A percentile compares a stretch with the other conserved stretches of the same genome.
Evolutionary conservation across 2,329 filamentous ascomycete species (phyloP).

Genomic region (Ophiognomonia clavigignenti-juglandacearum): DNA sequence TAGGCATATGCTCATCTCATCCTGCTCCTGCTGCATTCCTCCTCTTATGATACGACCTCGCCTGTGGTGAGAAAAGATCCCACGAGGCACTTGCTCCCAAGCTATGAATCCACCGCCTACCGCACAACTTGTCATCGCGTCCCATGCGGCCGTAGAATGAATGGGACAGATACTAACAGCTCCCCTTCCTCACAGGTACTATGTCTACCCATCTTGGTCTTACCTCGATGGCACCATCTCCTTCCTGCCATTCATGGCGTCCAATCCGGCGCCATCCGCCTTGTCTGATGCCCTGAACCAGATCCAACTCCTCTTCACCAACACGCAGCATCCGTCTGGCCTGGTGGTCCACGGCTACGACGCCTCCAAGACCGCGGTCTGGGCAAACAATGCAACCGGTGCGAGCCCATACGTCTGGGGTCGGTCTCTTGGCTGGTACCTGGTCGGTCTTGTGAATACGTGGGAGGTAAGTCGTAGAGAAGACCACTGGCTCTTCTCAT

Average conservation of each 20-base stretch:
- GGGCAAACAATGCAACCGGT: constrained; percentile 46
- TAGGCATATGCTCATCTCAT: no score
- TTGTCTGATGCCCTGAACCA: constrained; percentile 41
- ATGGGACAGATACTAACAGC: background rate
- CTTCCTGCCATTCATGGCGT: constrained; percentile 41
- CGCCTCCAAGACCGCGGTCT: constrained; percentile 39
- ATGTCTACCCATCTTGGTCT: constrained; percentile 16
- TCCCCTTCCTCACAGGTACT: constrained; percentile 16
- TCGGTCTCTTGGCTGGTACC: constrained; percentile 50
- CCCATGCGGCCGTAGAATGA: no score
- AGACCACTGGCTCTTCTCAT: no score
- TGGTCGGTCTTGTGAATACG: constrained; percentile 45
- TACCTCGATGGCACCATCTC: constrained; percentile 18
- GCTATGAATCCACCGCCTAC: no score
- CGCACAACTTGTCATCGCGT: no score
- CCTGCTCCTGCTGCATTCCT: no score
- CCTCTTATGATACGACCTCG: no score
- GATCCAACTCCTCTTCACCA: constrained; percentile 38
- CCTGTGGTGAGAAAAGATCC: background rate
- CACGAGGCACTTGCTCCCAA: background rate
- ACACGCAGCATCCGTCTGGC: constrained; percentile 35
- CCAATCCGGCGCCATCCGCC: constrained; percentile 33
- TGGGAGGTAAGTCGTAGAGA: no score
- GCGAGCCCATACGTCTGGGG: constrained; percentile 49
- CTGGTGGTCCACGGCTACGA: constrained; percentile 53